Conservation (phyloP, 2,329 filamentous ascomycete species). For the Aspergillus aculeatus region DNA sequence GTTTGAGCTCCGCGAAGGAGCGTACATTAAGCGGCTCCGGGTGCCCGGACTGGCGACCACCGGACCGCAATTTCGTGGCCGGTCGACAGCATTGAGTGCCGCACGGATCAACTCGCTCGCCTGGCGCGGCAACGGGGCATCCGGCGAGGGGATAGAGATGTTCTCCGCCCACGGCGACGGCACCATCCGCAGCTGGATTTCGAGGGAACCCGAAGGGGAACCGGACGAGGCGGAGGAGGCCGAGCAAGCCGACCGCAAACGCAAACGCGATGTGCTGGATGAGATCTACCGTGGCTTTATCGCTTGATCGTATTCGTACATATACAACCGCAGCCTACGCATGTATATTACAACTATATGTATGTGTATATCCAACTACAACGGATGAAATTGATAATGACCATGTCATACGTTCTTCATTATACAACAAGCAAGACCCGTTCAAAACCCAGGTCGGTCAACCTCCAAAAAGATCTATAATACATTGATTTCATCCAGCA, state of each 20-base stretch:
- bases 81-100: conserved; percentile 49
- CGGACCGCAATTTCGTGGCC: conserved; percentile 36
- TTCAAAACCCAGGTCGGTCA: background rate
- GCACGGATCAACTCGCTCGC: conserved; percentile 72
- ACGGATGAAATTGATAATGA: background rate
- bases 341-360: background rate
- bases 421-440: background rate
- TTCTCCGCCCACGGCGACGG: conserved; percentile 85
- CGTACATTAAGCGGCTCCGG: conserved; percentile 67
- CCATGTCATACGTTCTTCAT: background rate
- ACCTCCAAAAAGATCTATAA: background rate
- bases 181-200: conserved; percentile 76
- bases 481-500: background rate
- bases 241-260: conserved; percentile 54
- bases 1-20: conserved; percentile 76
- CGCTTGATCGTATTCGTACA: background rate
- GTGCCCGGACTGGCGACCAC: conserved; percentile 56
- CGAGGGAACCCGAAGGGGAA: conserved; percentile 53
- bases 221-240: conserved; percentile 47
- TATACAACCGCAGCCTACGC: no score
- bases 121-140: conserved; percentile 66
- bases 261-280: conserved; percentile 76
- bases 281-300: conserved; percentile 78
- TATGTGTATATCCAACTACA: background rate
- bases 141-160: conserved; percentile 62